Evolutionary conservation across 1,284 basidiomycete species (phyloP), one percentile per base, ranked within the genome.

Genomic region (Leccinum subfulvum): DNA sequence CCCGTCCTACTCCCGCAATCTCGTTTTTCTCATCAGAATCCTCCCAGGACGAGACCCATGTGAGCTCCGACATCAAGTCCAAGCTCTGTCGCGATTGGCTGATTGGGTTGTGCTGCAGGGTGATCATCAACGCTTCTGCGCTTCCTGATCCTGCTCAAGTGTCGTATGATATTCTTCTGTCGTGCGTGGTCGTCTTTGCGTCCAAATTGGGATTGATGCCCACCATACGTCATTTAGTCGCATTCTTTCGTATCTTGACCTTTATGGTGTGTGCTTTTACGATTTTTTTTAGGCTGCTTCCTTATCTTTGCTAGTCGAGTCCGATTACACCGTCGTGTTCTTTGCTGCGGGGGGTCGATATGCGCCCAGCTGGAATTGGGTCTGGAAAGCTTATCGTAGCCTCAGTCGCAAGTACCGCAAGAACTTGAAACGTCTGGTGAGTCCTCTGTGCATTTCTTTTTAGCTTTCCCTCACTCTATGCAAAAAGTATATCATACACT

Each of bases 331-430:
- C 1, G 86, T 94, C 47, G 84, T 94, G 13, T 94, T 94, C 77
- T 90, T 95, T 67, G 90, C 92, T 30, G 88, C 91, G 2, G 92
- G 91, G n/a, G 86, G 85, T 2, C 81, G 79, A 65, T 79, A 93
- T 76, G 84, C 86, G 2, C 92, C 92, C 8, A 83, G 84, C 41
- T 94, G 92, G 92, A 92, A 88, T 66, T 95, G 92, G 92, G 84
- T 94, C 35, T 94, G 92, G 92, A 92, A 92, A 70, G 90, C 91
- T 1, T 94, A 94, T 73, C 82, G 91, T 30, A 89, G 88, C 70
- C 77, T 94, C 47, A 90, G 83, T 71, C 80, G 91, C 59, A 93
- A 92, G 75, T 95, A 93, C 72, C 84, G 93, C 60, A 95, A 95
- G 79, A 93, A 95, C 71, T 76, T 95, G 63, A 94, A 95, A 75